These are phyloP conservation scores for Ottelia alismoides DNA, from an alignment of 106 monocot species.

Conservation along the genomic window DNA sequence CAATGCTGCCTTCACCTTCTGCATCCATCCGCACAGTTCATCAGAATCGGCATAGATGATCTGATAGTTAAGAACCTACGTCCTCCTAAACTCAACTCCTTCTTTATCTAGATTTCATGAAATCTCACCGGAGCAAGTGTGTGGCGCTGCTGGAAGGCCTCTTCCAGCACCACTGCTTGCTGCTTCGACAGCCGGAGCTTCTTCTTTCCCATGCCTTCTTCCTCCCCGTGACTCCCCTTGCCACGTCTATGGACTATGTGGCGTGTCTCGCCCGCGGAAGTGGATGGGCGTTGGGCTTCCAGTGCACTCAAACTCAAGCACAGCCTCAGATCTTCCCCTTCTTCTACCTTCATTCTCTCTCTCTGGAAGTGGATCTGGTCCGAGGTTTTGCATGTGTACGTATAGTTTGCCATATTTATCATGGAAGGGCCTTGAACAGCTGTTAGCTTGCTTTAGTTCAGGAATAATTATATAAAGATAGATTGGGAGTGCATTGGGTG, in stretches of 20 bases:
- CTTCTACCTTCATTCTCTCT: constrained; percentile 17
- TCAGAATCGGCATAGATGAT: too few species aligned
- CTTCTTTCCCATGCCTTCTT: constrained; percentile 55
- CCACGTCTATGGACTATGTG: constrained; percentile 3
- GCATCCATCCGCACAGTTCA: too few species aligned
- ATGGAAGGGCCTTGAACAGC: too few species aligned
- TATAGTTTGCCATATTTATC: too few species aligned
- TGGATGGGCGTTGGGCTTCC: neutral
- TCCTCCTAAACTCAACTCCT: neutral
- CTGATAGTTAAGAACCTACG: neutral
- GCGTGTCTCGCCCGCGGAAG: constrained; percentile 19
- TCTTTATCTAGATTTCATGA: neutral
- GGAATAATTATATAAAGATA: too few species aligned
- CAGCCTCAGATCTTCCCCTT: constrained; percentile 38
- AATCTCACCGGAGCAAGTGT: constrained; percentile 74
- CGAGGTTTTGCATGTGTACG: constrained; percentile 4
- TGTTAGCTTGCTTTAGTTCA: too few species aligned
- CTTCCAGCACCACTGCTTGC: constrained; percentile 61
- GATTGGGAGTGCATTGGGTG: too few species aligned
- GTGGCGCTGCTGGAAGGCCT: constrained; percentile 76
- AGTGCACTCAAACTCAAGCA: constrained; percentile 33
- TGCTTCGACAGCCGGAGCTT: constrained; percentile 72
- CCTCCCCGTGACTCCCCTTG: constrained; percentile 40
- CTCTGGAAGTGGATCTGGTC: neutral
- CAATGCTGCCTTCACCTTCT: constrained; percentile 75